Percentiles rank a stretch among this genome's conserved stretches.
Conservation (phyloP, 805 yeast species). For the Barnettozyma sp. region DNA sequence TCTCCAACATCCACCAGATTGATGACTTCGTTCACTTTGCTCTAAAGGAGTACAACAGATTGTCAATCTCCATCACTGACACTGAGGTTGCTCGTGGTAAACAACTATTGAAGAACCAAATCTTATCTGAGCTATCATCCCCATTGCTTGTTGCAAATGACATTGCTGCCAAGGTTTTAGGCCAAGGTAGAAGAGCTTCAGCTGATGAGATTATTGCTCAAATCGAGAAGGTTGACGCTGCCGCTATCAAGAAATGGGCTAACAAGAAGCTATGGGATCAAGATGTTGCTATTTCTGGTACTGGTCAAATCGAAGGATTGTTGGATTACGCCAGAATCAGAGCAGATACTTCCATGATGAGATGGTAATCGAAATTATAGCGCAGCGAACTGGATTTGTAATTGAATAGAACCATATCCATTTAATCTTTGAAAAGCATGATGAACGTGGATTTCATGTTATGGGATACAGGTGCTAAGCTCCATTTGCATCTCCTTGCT, state of each 20-base stretch:
- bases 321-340: constrained; percentile 81
- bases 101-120: constrained; percentile 57
- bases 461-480: too few relatives aligned
- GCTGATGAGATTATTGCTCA: constrained; percentile 50
- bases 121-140: constrained; percentile 44
- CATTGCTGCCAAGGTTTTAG: constrained; percentile 54
- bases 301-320: constrained; percentile 81
- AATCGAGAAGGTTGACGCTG: constrained; percentile 56
- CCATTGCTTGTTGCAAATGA: constrained; percentile 46
- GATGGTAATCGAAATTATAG: constrained; percentile 49
- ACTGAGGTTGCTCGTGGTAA: constrained; percentile 77
- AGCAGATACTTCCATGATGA: constrained; percentile 85
- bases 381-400: not conserved
- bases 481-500: too few relatives aligned
- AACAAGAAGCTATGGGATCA: constrained; percentile 71
- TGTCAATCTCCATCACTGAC: constrained; percentile 65
- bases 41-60: constrained; percentile 83
- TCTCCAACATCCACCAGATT: constrained; percentile 49
- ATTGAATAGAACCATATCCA: too few relatives aligned
- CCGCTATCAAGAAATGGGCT: constrained; percentile 68
- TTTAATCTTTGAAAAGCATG: too few relatives aligned
- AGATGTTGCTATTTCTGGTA: constrained; percentile 76
- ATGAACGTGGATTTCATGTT: too few relatives aligned
- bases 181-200: constrained; percentile 56
- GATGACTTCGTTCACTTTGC: constrained; percentile 80